A percentile compares a stretch with the other conserved stretches of the same genome.
phyloP scores from a whole-genome alignment of 306 rosid species.

The Canavalia ensiformis region DNA sequence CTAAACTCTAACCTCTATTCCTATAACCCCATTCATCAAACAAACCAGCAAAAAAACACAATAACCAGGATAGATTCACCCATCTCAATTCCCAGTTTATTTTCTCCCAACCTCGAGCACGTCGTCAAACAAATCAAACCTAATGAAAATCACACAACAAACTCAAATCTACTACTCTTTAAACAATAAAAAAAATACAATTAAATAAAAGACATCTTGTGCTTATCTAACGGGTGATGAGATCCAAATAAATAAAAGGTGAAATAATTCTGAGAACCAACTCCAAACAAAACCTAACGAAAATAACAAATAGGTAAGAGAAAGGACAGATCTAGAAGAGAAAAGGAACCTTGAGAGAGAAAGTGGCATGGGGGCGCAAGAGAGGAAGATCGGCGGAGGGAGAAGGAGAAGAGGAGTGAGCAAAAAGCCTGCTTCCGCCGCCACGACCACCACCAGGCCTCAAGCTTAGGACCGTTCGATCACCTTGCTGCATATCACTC shows the following conservation, averaged over 20 bases:
- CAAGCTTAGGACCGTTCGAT: conserved; percentile 75
- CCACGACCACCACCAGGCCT: conserved; percentile 99
- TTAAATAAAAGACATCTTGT: too few species aligned
- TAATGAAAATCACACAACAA: too few species aligned
- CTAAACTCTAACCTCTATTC: neutral
- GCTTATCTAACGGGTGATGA: too few species aligned
- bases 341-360: conserved; percentile 60
- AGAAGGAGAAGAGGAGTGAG: conserved; percentile 58
- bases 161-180: too few species aligned
- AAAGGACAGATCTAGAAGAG: neutral
- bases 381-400: conserved; percentile 68
- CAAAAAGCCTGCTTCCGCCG: conserved; percentile 74
- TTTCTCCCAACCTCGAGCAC: too few species aligned
- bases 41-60: neutral
- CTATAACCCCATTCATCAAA: neutral
- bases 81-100: too few species aligned
- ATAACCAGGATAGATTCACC: too few species aligned
- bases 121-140: too few species aligned
- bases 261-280: neutral
- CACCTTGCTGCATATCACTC: conserved; percentile 88
- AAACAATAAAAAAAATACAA: too few species aligned
- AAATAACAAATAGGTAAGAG: neutral
- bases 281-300: neutral
- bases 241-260: too few species aligned
- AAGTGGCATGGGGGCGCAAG: conserved; percentile 64